A percentile compares a stretch with the other conserved stretches of the same genome.
Conservation (phyloP, 176 grass and related monocot genomes). For the Ampelocalamus luodianensis region DNA sequence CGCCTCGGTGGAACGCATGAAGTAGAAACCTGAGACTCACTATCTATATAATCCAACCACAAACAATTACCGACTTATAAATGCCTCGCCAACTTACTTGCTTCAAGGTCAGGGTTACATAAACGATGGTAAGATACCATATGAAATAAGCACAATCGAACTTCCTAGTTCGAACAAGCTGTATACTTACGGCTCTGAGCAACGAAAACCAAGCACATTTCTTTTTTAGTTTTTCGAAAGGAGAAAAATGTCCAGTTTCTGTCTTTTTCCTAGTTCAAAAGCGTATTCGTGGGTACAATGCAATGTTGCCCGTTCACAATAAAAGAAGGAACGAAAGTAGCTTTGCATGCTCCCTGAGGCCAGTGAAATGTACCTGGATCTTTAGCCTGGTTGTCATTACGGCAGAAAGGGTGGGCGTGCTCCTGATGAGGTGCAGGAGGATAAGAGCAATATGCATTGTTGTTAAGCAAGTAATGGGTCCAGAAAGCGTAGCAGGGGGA, state of each 20-base stretch:
- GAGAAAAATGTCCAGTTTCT: neutral
- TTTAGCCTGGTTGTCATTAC: conserved; percentile 43
- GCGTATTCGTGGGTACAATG: neutral
- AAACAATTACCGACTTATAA: conserved; percentile 10
- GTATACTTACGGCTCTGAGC: neutral
- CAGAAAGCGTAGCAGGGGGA: conserved; percentile 48
- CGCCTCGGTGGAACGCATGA: neutral
- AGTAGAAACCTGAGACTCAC: neutral
- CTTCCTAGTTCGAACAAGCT: neutral
- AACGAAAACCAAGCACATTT: neutral
- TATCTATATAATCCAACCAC: neutral
- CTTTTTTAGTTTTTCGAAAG: neutral
- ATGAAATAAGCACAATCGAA: neutral
- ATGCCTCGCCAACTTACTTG: neutral
- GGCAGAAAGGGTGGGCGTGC: conserved; percentile 18
- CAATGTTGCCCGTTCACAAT: neutral
- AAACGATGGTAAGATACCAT: neutral
- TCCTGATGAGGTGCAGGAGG: conserved; percentile 38
- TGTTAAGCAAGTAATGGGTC: conserved; percentile 53
- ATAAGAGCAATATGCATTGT: conserved; percentile 44
- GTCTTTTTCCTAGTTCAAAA: neutral
- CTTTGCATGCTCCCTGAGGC: neutral
- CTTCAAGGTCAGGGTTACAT: conserved; percentile 10
- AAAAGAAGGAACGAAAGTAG: neutral
- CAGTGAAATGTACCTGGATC: conserved; percentile 41